A percentile compares a stretch with the other conserved stretches of the same genome.
Evolutionary conservation across 139 green algal genomes (phyloP).

Genomic region (Spirogloea muscicola): DNA sequence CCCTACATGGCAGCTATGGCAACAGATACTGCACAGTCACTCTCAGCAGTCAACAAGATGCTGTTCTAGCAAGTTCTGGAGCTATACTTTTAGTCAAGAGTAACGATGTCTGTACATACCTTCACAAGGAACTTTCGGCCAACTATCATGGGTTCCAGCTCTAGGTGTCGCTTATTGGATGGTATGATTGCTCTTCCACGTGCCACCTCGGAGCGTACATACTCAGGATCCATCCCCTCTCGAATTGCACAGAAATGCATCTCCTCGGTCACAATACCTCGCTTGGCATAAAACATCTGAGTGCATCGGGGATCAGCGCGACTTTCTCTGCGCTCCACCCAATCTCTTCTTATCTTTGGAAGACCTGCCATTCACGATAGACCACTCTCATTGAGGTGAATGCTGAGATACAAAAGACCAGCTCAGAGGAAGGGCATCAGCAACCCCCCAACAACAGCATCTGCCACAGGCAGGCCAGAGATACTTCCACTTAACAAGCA

Average conservation of each 20-base stretch:
- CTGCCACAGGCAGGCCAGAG: neutral
- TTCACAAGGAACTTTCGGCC: conserved; percentile 89
- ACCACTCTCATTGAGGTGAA: no score
- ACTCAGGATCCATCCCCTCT: conserved; percentile 85
- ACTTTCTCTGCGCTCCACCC: conserved; percentile 66
- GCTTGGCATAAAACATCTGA: conserved; percentile 77
- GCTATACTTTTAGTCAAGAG: no score
- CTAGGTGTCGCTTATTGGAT: conserved; percentile 86
- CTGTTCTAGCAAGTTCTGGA: no score
- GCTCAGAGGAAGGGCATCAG: neutral
- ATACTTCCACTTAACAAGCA: neutral
- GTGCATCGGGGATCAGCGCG: conserved; percentile 55
- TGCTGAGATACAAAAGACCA: no score
- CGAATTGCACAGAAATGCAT: conserved; percentile 84
- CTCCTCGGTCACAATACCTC: conserved; percentile 87
- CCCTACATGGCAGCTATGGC: no score
- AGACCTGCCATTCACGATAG: conserved; percentile 18
- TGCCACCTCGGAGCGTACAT: conserved; percentile 87
- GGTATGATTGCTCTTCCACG: conserved; percentile 93
- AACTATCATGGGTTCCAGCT: conserved; percentile 77
- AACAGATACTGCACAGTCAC: no score
- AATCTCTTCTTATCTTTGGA: conserved; percentile 65
- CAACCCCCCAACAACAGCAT: neutral
- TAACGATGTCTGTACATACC: no score
- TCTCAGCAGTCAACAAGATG: no score